Evolutionary conservation across 2,329 filamentous ascomycete species (phyloP).

Genomic region (Endothia cerciana): DNA sequence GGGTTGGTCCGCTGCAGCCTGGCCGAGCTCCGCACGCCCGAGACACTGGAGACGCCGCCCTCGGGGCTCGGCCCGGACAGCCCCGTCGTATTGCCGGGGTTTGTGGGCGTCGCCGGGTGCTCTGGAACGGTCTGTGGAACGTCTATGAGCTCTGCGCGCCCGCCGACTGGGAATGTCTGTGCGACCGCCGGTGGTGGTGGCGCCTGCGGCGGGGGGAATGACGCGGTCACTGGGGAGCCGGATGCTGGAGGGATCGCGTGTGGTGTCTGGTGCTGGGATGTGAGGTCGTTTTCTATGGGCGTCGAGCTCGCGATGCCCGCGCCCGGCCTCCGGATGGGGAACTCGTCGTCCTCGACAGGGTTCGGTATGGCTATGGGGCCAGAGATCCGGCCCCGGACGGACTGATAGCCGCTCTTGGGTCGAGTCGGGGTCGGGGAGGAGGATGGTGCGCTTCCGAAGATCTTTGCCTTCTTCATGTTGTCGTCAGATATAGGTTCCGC

Average conservation of each 20-base stretch:
- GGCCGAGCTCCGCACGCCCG: slow-evolving; percentile 31
- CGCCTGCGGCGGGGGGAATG: slow-evolving; percentile 2
- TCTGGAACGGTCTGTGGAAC: slow-evolving; percentile 30
- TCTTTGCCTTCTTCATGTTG: slow-evolving; percentile 26
- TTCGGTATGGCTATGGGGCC: slow-evolving; percentile 61
- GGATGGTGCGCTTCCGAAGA: slow-evolving; percentile 24
- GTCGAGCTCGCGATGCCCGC: slow-evolving; percentile 42
- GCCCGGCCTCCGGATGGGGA: slow-evolving; percentile 53
- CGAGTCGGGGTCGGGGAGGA: slow-evolving; percentile 42
- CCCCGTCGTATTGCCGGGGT: slow-evolving; percentile 25
- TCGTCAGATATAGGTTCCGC: slow-evolving; percentile 2
- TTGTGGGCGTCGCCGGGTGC: slow-evolving; percentile 34
- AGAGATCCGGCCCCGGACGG: slow-evolving; percentile 64
- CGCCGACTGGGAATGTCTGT: slow-evolving; percentile 6
- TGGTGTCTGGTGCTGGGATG: slow-evolving; percentile 32
- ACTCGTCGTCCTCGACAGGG: slow-evolving; percentile 56
- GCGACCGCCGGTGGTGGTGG: slow-evolving; percentile 11
- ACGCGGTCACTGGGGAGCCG: slow-evolving; percentile 24
- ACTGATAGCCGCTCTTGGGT: slow-evolving; percentile 46
- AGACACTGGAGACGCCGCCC: slow-evolving; percentile 23
- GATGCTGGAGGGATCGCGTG: slow-evolving; percentile 20
- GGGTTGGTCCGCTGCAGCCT: slow-evolving; percentile 42
- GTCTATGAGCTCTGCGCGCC: slow-evolving; percentile 29
- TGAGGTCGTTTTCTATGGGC: slow-evolving; percentile 31
- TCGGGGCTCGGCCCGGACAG: slow-evolving; percentile 29